phyloP scores from a whole-genome alignment of 1,284 basidiomycete species.

The Leccinum insolens region DNA sequence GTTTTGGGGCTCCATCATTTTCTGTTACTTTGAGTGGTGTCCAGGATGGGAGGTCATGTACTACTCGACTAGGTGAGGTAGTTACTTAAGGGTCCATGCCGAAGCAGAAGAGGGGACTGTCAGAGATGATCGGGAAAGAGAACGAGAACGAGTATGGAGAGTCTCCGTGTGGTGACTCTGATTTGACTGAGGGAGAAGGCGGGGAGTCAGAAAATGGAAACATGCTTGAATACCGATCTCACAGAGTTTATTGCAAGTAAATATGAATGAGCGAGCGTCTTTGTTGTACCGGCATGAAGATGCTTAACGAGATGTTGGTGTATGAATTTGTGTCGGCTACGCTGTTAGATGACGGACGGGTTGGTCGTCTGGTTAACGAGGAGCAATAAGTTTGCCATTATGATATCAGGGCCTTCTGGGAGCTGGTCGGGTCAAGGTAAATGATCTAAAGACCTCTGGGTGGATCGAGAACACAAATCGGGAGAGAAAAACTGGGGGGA shows the following conservation, averaged over 20 bases:
- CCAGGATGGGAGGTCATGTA: slow-evolving; percentile 32
- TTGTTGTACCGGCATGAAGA: slow-evolving; percentile 49
- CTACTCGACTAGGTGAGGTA: not conserved
- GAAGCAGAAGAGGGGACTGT: slow-evolving; percentile 26
- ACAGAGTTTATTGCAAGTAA: too few relatives aligned
- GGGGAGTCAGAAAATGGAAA: slow-evolving; percentile 1
- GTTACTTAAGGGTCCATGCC: slow-evolving; percentile 26
- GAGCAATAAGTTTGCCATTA: slow-evolving; percentile 57
- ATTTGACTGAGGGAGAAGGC: slow-evolving; percentile 29
- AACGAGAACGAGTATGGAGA: slow-evolving; percentile 32
- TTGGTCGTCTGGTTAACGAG: slow-evolving; percentile 33
- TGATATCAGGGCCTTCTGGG: slow-evolving; percentile 53
- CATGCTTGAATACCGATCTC: too few relatives aligned
- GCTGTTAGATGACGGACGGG: not conserved
- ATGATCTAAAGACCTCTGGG: not conserved
- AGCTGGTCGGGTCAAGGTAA: slow-evolving; percentile 36
- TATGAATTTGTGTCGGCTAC: slow-evolving; percentile 49
- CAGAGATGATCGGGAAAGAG: slow-evolving; percentile 13
- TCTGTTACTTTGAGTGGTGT: slow-evolving; percentile 19
- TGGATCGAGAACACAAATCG: slow-evolving; percentile 24
- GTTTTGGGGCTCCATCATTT: slow-evolving; percentile 11
- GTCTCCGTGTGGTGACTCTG: slow-evolving; percentile 27
- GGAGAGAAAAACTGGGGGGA: slow-evolving; percentile 36
- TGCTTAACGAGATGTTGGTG: slow-evolving; percentile 57
- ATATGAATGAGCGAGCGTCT: too few relatives aligned